Conservation (phyloP, 2,329 filamentous ascomycete genomes). For the Clarireedia homoeocarpa region DNA sequence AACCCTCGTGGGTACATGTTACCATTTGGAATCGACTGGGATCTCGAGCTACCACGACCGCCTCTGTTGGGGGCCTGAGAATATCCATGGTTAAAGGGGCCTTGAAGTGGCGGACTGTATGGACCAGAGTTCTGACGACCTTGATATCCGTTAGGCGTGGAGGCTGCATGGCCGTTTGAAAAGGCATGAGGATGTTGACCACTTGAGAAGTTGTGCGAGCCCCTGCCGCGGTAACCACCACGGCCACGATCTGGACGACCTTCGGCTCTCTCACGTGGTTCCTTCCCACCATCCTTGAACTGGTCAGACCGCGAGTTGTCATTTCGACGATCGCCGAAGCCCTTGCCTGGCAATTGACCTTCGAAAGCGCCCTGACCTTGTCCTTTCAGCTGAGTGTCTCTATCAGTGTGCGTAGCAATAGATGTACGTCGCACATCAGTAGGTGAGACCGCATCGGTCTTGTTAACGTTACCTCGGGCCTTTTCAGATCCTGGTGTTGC, state of each 20-base stretch:
- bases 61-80: constrained; percentile 27
- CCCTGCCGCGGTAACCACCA: constrained; percentile 39
- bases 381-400: constrained; percentile 17
- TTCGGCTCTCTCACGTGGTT: constrained; percentile 31
- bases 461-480: constrained; percentile 16
- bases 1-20: constrained; percentile 38
- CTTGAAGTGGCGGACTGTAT: constrained; percentile 33
- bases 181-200: constrained; percentile 30
- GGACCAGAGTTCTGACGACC: constrained; percentile 24
- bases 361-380: constrained; percentile 16
- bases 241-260: constrained; percentile 35
- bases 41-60: constrained; percentile 45
- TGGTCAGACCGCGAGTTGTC: constrained; percentile 17
- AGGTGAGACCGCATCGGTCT: constrained; percentile 17
- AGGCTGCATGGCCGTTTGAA: constrained; percentile 32
- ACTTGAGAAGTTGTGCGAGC: constrained; percentile 31
- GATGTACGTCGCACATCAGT: constrained; percentile 28
- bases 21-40: constrained; percentile 54
- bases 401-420: constrained; percentile 27
- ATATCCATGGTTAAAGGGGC: constrained; percentile 28
- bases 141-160: constrained; percentile 23
- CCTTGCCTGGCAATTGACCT: constrained; percentile 18
- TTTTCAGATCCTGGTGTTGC: constrained; percentile 21
- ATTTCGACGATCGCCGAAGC: constrained; percentile 23
- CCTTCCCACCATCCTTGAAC: constrained; percentile 21